Base-by-base conservation (phyloP, 768 basidiomycete genomes). In the Tephrocybe sp. region DNA sequence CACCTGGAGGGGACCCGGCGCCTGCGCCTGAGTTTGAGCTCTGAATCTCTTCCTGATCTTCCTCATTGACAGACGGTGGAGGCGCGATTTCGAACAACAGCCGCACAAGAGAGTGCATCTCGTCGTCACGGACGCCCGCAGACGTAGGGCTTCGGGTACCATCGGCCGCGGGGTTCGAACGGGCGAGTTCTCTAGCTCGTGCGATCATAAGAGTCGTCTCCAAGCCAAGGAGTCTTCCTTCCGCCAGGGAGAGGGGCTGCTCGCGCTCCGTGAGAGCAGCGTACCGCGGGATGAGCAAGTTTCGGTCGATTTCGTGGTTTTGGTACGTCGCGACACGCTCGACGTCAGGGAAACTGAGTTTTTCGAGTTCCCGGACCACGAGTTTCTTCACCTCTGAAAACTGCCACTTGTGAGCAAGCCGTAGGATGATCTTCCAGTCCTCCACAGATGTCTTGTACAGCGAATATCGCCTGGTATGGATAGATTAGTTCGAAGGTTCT, bases 351-450 rank as follows among this genome's bases (percentile, higher is more conserved):
- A 84, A 69, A 0, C 63, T 51, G 6, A 77, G 64, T 56, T 71
- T 70, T 38, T 81, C 79, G 0, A 88, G 68, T 41, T 88, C 79
- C 1, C 79, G 77, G 1, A 83, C 72, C 1, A 79, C 81, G 1
- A 88, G 76, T 1, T 68, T 64, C 31, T 81, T 77, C 9, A 87
- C 75, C 34, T 82, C 76, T 3, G 52, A 47, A 54, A 89, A 88
- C 0, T 61, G 56, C 81, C 81, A 89, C 4, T 69, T 58, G 19
- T 78, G 69, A 0, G 86, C 78, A 0, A 89, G 77, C 1, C 71
- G 70, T 0, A 89, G 63, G 27, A 89, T 82, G 0, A 71, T 68
- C 0, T 72, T 65, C 87, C 87, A 89, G 16, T 75, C 72, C 0
- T 72, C 68, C 4, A 77, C 65, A 0, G 65, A 62, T 0, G 80